Percentiles rank a stretch among this genome's conserved stretches.
phyloP scores from a whole-genome alignment of 768 basidiomycete genomes.

The Phlebiopsis gigantea region DNA sequence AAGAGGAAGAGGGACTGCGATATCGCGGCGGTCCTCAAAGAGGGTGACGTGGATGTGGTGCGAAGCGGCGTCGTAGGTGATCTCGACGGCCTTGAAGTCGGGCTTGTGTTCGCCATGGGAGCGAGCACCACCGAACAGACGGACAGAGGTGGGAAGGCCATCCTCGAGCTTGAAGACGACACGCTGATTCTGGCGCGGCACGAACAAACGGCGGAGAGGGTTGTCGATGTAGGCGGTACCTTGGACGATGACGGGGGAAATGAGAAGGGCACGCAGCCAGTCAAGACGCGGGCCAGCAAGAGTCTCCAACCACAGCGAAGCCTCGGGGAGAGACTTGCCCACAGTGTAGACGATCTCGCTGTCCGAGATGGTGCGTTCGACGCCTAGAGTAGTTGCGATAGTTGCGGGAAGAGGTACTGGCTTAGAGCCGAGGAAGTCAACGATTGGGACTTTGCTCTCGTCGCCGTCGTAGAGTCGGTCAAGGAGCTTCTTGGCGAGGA shows the following conservation, averaged over 20 bases:
- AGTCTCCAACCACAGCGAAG: conserved; percentile 73
- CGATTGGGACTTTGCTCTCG: conserved; percentile 61
- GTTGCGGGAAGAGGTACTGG: conserved; percentile 32
- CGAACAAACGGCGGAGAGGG: conserved; percentile 80
- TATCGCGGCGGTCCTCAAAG: conserved; percentile 76
- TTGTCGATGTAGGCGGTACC: conserved; percentile 84
- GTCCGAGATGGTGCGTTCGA: conserved; percentile 37
- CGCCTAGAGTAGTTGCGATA: conserved; percentile 32
- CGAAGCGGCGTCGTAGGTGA: conserved; percentile 49
- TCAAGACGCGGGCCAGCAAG: conserved; percentile 76
- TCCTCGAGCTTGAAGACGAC: conserved; percentile 50
- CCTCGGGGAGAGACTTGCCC: conserved; percentile 48
- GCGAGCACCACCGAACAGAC: conserved; percentile 72
- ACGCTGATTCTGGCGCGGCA: conserved; percentile 75
- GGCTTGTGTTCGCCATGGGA: conserved; percentile 69
- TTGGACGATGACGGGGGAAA: conserved; percentile 80
- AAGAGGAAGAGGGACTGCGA: conserved; percentile 74
- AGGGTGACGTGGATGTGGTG: conserved; percentile 66
- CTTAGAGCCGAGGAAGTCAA: conserved; percentile 78
- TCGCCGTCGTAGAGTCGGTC: conserved; percentile 77
- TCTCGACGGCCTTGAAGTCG: conserved; percentile 80
- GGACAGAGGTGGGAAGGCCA: conserved; percentile 51
- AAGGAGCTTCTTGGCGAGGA: conserved; percentile 74
- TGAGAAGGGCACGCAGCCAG: conserved; percentile 85
- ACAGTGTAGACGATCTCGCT: conserved; percentile 46